Conservation (phyloP, 2,329 filamentous ascomycete species). For the Ceratocystis ficicola region DNA sequence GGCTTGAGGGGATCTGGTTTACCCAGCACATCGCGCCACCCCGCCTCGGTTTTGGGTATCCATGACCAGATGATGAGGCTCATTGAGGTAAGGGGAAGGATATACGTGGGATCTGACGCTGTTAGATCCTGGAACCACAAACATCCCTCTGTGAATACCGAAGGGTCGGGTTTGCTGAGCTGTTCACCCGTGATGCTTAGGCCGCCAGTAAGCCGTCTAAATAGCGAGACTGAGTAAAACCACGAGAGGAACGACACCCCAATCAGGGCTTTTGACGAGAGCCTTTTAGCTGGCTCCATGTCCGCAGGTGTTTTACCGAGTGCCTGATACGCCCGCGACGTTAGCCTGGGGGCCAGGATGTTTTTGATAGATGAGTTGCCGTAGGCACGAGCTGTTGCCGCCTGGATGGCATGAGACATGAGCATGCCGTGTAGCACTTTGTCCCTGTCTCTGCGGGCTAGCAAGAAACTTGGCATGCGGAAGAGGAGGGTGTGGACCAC, state of each 20-base stretch:
- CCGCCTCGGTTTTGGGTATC: conserved; percentile 16
- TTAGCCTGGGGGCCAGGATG: conserved; percentile 3
- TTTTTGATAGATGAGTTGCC: conserved; percentile 28
- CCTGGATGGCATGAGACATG: conserved; percentile 26
- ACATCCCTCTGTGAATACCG: conserved; percentile 38
- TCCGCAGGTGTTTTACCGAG: conserved; percentile 12
- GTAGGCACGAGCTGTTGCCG: conserved; percentile 25
- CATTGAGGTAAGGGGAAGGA: conserved; percentile 32
- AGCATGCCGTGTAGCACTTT: conserved; percentile 25
- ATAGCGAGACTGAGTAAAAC: conserved; percentile 23
- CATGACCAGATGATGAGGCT: conserved; percentile 17
- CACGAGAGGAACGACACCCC: conserved; percentile 20
- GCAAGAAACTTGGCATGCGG: conserved; percentile 37
- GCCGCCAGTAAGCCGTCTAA: conserved; percentile 26
- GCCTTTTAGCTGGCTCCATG: conserved; percentile 25
- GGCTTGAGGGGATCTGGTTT: conserved; percentile 18
- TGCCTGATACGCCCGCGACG: conserved; percentile 7
- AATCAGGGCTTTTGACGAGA: conserved; percentile 21
- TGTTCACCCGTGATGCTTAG: conserved; percentile 22
- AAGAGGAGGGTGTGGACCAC: conserved; percentile 35
- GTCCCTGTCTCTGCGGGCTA: conserved; percentile 28
- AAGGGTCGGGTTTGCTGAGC: conserved; percentile 29
- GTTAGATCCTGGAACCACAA: conserved; percentile 47
- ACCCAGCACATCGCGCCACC: conserved; percentile 19
- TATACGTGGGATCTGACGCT: conserved; percentile 39